Percentiles rank a stretch among this genome's conserved stretches.
Evolutionary conservation across 176 grass and related monocot genomes (phyloP).

Genomic region (Puya raimondii): DNA sequence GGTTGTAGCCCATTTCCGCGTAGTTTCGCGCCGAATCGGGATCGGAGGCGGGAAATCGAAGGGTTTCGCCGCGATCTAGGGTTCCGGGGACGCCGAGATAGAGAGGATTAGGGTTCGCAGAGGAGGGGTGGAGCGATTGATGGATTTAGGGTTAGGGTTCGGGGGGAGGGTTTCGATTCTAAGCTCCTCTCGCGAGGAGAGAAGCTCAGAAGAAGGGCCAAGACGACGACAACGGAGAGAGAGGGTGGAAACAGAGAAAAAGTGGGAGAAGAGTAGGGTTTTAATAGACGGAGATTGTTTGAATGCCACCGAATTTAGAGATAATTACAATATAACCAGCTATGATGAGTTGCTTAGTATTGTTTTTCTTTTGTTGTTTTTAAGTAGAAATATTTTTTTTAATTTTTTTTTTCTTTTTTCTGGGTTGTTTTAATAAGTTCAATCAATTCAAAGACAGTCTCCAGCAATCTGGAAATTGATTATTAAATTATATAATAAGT

Average conservation of each 20-base stretch:
- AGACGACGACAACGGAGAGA: background rate
- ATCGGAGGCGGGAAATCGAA: constrained; percentile 20
- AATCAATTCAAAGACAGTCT: too few relatives aligned
- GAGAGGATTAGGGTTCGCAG: background rate
- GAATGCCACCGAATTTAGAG: background rate
- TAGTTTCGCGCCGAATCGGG: constrained; percentile 15
- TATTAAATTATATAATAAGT: too few relatives aligned
- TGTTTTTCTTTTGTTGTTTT: background rate
- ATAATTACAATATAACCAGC: background rate
- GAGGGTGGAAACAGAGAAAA: background rate
- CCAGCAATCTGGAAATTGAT: too few relatives aligned
- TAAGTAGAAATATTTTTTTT: background rate
- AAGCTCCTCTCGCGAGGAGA: constrained; percentile 6
- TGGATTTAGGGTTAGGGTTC: background rate
- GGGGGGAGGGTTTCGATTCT: background rate
- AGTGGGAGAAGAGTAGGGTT: background rate
- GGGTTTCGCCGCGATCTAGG: background rate
- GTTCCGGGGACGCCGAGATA: background rate
- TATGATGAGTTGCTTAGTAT: too few relatives aligned
- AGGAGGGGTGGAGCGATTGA: background rate
- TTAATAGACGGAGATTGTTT: background rate
- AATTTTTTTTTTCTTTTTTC: background rate
- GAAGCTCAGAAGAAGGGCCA: background rate
- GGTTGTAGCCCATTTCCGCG: background rate
- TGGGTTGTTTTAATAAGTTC: background rate